These are phyloP conservation scores for Dorcoceras hygrometricum DNA, from an alignment of 257 asterid species.

Conservation along the genomic window DNA sequence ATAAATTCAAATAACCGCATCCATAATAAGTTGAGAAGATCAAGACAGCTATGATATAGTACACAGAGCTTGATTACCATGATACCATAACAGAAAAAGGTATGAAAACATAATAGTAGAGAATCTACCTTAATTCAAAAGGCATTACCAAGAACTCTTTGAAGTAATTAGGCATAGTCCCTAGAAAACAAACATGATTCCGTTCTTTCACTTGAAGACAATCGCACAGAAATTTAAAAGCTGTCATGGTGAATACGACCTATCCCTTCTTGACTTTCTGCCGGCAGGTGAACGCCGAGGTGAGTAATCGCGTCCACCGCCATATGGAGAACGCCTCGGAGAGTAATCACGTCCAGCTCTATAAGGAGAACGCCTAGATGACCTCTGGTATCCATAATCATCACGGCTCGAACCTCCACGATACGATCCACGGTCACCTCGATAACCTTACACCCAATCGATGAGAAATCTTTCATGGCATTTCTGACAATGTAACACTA, in stretches of 20 bases:
- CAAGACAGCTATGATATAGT: conserved; percentile 8
- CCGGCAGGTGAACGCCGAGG: conserved; percentile 60
- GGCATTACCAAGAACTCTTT: background rate
- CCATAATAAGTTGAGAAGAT: background rate
- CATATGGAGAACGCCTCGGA: conserved; percentile 59
- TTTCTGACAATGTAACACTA: background rate
- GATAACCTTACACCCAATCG: conserved; percentile 44
- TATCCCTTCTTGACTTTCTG: conserved; percentile 75
- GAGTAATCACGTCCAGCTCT: conserved; percentile 60
- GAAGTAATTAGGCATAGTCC: background rate
- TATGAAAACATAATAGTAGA: conserved; percentile 11
- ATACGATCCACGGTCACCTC: conserved; percentile 62
- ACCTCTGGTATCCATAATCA: conserved; percentile 77
- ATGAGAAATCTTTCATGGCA: conserved; percentile 16
- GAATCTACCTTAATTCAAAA: background rate
- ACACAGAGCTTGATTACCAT: conserved; percentile 14
- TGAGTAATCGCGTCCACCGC: conserved; percentile 42
- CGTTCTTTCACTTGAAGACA: conserved; percentile 53
- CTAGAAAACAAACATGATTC: conserved; percentile 6
- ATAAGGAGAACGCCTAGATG: conserved; percentile 65
- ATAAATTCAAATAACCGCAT: background rate
- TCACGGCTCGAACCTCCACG: conserved; percentile 75
- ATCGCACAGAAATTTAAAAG: conserved; percentile 53
- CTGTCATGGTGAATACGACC: conserved; percentile 81
- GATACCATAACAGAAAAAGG: conserved; percentile 5